Percentiles rank a stretch among this genome's conserved stretches.
phyloP scores from a whole-genome alignment of 148 eudicot species.

The Amaranthus hypochondriacus region DNA sequence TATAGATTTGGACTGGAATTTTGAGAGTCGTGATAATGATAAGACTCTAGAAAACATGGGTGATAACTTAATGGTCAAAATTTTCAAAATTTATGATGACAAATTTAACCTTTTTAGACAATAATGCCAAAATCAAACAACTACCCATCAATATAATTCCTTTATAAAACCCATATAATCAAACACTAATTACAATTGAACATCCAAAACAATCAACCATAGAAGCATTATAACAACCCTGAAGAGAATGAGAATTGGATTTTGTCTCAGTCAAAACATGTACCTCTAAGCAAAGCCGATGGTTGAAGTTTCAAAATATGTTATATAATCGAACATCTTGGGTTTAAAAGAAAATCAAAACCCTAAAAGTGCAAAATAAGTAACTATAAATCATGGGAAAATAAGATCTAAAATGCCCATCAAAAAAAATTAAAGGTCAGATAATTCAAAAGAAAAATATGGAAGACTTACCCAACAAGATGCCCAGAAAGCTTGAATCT shows the following conservation, averaged over 20 bases:
- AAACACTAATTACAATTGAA: constrained; percentile 6
- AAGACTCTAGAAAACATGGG: constrained; percentile 5
- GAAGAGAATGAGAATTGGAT: too few relatives aligned
- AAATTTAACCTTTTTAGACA: constrained; percentile 5
- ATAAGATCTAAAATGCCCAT: constrained; percentile 19
- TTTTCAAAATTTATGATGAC: constrained; percentile 18
- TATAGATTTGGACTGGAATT: too few relatives aligned
- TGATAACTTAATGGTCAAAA: neutral
- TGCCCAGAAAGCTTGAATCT: neutral
- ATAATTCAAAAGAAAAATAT: neutral
- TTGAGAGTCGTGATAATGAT: constrained; percentile 2
- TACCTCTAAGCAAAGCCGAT: too few relatives aligned
- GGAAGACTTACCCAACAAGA: constrained; percentile 9
- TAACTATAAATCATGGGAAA: neutral
- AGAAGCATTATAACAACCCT: neutral
- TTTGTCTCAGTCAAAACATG: too few relatives aligned
- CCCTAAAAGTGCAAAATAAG: neutral
- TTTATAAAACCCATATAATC: neutral
- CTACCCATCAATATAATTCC: constrained; percentile 11
- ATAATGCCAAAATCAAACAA: constrained; percentile 15
- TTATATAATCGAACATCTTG: too few relatives aligned
- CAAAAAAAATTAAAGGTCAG: constrained; percentile 10
- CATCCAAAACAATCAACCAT: neutral
- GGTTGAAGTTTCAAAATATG: too few relatives aligned
- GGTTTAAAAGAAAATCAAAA: neutral